phyloP scores from a whole-genome alignment of 2,329 filamentous ascomycete genomes.

The Sphaerostilbella broomeana region DNA sequence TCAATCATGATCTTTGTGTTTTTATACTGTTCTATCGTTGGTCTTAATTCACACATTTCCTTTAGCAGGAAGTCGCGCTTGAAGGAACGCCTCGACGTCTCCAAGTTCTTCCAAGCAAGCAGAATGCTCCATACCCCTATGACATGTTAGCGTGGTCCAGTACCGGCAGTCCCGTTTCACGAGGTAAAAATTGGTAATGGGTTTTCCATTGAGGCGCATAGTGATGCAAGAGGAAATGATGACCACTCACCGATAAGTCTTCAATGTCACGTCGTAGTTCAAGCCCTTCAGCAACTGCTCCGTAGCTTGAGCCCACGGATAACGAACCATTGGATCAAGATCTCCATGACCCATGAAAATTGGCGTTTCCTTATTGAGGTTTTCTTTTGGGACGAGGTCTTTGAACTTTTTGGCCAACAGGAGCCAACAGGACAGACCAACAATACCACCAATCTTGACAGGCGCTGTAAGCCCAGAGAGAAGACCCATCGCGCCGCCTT shows the following conservation, averaged over 20 bases:
- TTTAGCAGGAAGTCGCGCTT: slow-evolving; percentile 36
- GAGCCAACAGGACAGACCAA: slow-evolving; percentile 78
- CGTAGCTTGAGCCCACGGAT: slow-evolving; percentile 60
- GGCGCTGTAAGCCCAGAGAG: slow-evolving; percentile 69
- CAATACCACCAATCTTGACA: slow-evolving; percentile 77
- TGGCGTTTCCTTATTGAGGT: slow-evolving; percentile 56
- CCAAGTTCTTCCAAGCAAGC: slow-evolving; percentile 74
- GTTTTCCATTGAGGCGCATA: not conserved
- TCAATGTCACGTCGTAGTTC: slow-evolving; percentile 70
- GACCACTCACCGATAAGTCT: slow-evolving; percentile 59
- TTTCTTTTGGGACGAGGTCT: slow-evolving; percentile 29
- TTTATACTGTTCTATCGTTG: too few relatives aligned
- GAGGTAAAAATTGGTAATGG: not conserved
- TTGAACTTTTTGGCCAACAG: slow-evolving; percentile 50
- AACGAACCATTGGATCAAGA: slow-evolving; percentile 62
- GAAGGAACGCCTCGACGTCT: slow-evolving; percentile 62
- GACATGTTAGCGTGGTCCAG: not conserved
- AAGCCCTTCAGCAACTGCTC: slow-evolving; percentile 57
- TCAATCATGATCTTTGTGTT: too few relatives aligned
- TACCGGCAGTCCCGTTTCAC: too few relatives aligned
- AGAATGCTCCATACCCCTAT: slow-evolving; percentile 65
- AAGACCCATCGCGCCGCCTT: slow-evolving; percentile 83
- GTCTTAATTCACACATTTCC: too few relatives aligned
- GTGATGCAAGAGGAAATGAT: not conserved
- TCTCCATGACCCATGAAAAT: slow-evolving; percentile 82